A percentile compares a stretch with the other conserved stretches of the same genome.
Conservation (phyloP, 305 asterid genomes). For the Fraxinus baroniana region DNA sequence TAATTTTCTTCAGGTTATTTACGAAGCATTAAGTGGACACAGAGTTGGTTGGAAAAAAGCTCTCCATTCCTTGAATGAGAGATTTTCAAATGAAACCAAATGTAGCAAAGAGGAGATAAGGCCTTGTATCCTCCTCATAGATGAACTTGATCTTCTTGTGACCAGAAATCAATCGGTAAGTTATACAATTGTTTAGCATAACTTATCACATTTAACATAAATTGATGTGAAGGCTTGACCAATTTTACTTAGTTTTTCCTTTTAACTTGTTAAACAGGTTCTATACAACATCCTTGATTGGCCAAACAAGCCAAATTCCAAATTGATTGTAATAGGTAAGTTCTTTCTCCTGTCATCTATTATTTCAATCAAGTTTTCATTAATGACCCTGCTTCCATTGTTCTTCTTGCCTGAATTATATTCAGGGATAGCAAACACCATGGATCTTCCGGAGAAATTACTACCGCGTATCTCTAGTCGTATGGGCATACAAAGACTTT, state of each 20-base stretch:
- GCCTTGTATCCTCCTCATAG: constrained; percentile 95
- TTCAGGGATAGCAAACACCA: constrained; percentile 97
- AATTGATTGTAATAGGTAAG: constrained; percentile 84
- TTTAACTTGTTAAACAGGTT: constrained; percentile 45
- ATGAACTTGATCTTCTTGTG: constrained; percentile 89
- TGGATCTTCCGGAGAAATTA: constrained; percentile 99
- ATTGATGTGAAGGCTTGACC: not conserved
- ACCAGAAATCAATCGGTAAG: constrained; percentile 91
- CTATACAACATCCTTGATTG: constrained; percentile 94
- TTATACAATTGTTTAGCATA: constrained; percentile 24
- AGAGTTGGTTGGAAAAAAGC: constrained; percentile 97
- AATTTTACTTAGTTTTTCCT: constrained; percentile 18
- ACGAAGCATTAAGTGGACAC: constrained; percentile 86
- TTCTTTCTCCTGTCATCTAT: constrained; percentile 19
- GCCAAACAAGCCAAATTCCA: constrained; percentile 92
- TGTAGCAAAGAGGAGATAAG: constrained; percentile 45
- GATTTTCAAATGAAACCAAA: constrained; percentile 64
- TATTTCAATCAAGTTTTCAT: not conserved
- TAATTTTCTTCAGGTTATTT: constrained; percentile 70
- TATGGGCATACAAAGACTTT: constrained; percentile 98
- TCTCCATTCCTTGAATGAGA: constrained; percentile 71
- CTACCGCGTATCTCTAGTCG: constrained; percentile 97
- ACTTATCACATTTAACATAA: not conserved
- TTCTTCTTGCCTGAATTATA: constrained; percentile 12
- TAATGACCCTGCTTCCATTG: constrained; percentile 13